Base-by-base conservation (phyloP, 2,329 filamentous ascomycete genomes). In the Pseudogymnoascus sp. region DNA sequence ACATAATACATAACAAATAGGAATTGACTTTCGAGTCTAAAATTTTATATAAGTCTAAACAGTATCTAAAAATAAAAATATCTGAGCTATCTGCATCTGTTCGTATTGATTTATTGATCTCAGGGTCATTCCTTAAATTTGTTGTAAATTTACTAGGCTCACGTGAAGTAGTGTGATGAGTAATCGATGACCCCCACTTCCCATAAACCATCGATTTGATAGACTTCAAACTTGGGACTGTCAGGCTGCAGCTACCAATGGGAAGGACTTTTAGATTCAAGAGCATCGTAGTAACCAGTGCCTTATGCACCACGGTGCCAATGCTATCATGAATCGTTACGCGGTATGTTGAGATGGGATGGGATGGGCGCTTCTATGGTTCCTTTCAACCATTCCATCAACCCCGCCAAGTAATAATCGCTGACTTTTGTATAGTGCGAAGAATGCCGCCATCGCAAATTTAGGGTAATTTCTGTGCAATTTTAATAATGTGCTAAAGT, bases 391-490 rank as follows among this genome's bases (percentile, higher is more conserved):
- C 18, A 43, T 18, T 40, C 9, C 34, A 12, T 9, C 59, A 37
- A 5, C 23, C 6, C 16, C 34, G 12, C 21, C 23, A 61, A 18
- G 16, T 38, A 43, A 61, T 43, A 43, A 28, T 14, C 18, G 59
- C 59, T 43, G 14, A 61, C 36, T 31, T 38, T 25, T 61, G 59
- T 16, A 23, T 43, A 61, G 59, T 61, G 59, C 38, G 59, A 61
- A 40, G 59, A 38, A 43, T 61, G 59, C 18, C 34, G 59, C 9
- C 36, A 40, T 31, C 36, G 38, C 23, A 61, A 61, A 61, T 43
- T 61, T 12, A 61, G 38, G 59, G 59, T 36, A 31, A 46, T 69
- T 11, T 60, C 59, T 46, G 61, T 56, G 61, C 18, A 31, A 43
- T 31, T 12, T 38, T 18, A 61, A 25, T 31, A n/a, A 42, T 42